These are phyloP conservation scores for Casuarina equisetifolia DNA, from an alignment of 306 rosid genomes.

Conservation along the genomic window DNA sequence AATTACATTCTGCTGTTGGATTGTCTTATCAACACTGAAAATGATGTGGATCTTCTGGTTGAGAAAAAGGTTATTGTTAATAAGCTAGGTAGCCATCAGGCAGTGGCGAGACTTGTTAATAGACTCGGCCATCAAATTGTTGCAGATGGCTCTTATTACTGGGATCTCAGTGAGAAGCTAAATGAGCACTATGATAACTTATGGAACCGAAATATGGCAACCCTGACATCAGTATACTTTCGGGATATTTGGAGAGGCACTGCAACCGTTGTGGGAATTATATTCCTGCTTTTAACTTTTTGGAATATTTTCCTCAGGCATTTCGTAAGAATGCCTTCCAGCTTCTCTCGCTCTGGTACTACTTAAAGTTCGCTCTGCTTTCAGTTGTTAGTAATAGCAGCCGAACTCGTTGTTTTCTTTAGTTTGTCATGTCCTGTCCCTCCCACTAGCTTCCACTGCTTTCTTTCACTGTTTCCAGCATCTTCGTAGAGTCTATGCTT, in stretches of 20 bases:
- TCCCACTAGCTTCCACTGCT: no score
- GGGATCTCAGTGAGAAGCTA: background rate
- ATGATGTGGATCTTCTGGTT: conserved; percentile 29
- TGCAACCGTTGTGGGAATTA: conserved; percentile 28
- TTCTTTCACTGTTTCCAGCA: no score
- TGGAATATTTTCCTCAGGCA: background rate
- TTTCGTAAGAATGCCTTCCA: background rate
- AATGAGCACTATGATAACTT: background rate
- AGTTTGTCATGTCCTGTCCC: no score
- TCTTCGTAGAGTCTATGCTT: no score
- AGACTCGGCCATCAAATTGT: conserved; percentile 16
- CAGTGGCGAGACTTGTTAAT: conserved; percentile 22
- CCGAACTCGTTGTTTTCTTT: no score
- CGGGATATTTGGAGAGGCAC: conserved; percentile 38
- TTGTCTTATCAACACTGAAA: conserved; percentile 20
- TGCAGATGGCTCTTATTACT: conserved; percentile 6
- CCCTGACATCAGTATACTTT: conserved; percentile 28
- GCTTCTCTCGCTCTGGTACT: background rate
- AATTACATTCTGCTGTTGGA: conserved; percentile 28
- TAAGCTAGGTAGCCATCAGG: conserved; percentile 26
- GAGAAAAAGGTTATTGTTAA: conserved; percentile 20
- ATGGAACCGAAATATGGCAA: conserved; percentile 28
- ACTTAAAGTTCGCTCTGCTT: background rate
- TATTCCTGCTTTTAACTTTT: conserved; percentile 11
- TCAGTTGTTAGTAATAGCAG: background rate